Conservation (phyloP, 1,284 basidiomycete species). For the Cystobasidiaceae sp. region DNA sequence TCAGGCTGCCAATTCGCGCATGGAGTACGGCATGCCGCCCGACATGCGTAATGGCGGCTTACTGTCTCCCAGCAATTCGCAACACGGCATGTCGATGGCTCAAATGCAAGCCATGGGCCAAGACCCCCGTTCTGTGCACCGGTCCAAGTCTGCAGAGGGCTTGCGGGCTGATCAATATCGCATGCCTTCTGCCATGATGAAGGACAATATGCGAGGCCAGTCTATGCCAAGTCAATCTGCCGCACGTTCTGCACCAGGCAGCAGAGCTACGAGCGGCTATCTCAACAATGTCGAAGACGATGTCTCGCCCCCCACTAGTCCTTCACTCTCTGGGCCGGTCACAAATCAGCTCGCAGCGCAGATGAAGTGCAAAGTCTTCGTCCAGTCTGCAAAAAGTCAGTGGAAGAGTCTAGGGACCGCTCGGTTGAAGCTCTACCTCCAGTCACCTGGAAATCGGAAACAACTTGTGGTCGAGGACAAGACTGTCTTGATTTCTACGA, state of each 20-base stretch:
- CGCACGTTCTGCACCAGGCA: slow-evolving; percentile 4
- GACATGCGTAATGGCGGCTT: slow-evolving; percentile 29
- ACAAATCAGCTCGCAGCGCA: slow-evolving; percentile 73
- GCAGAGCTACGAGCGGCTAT: slow-evolving; percentile 24
- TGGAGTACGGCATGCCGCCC: slow-evolving; percentile 9
- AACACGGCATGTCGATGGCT: not conserved
- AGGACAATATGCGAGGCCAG: slow-evolving; percentile 32
- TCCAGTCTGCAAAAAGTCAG: slow-evolving; percentile 89
- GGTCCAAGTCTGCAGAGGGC: slow-evolving; percentile 38
- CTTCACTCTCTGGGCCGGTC: slow-evolving; percentile 44
- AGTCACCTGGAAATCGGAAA: slow-evolving; percentile 77
- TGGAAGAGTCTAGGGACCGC: slow-evolving; percentile 94
- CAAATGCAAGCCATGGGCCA: not conserved
- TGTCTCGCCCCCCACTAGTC: slow-evolving; percentile 37
- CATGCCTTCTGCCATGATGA: slow-evolving; percentile 35
- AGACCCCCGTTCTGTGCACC: slow-evolving; percentile 26
- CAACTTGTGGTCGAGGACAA: slow-evolving; percentile 93
- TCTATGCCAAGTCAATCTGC: slow-evolving; percentile 18
- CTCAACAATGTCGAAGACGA: slow-evolving; percentile 23
- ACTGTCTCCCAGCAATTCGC: slow-evolving; percentile 20
- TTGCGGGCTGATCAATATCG: slow-evolving; percentile 36
- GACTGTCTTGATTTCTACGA: slow-evolving; percentile 83
- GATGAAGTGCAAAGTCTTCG: slow-evolving; percentile 98
- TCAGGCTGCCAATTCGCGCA: not conserved
- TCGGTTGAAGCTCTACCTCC: slow-evolving; percentile 74